These are phyloP conservation scores for Rheum nobile DNA, from an alignment of 148 eudicot species.

Conservation along the genomic window DNA sequence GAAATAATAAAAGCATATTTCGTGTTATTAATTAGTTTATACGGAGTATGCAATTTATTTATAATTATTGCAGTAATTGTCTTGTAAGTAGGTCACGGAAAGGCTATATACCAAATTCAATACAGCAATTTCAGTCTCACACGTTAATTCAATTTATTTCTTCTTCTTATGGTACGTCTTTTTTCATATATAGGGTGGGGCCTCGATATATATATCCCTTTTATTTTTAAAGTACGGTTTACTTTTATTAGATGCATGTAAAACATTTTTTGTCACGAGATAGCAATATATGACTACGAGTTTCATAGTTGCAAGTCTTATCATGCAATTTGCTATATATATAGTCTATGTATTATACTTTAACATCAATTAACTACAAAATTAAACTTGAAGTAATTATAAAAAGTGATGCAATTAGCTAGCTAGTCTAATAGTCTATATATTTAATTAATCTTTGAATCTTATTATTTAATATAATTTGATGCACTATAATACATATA, in stretches of 20 bases:
- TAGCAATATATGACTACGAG: not conserved
- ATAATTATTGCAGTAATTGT: too few species aligned
- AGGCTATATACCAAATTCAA: not conserved
- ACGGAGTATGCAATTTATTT: too few species aligned
- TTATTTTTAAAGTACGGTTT: not conserved
- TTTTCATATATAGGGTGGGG: not conserved
- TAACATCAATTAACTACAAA: too few species aligned
- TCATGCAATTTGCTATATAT: not conserved
- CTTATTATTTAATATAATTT: too few species aligned
- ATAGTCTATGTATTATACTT: too few species aligned
- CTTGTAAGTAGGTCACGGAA: not conserved
- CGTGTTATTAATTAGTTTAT: too few species aligned
- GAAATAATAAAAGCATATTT: too few species aligned
- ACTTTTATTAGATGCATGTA: conserved; percentile 1
- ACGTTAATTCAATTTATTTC: not conserved
- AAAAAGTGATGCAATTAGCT: too few species aligned
- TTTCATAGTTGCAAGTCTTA: not conserved
- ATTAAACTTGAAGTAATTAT: too few species aligned
- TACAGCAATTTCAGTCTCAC: not conserved
- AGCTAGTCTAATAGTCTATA: too few species aligned
- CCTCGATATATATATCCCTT: not conserved
- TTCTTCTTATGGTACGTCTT: not conserved
- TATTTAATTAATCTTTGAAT: too few species aligned
- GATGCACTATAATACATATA: too few species aligned
- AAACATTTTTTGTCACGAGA: conserved; percentile 2